phyloP scores from a whole-genome alignment of 345 rosid genomes.

The Gynandropsis gynandra region DNA sequence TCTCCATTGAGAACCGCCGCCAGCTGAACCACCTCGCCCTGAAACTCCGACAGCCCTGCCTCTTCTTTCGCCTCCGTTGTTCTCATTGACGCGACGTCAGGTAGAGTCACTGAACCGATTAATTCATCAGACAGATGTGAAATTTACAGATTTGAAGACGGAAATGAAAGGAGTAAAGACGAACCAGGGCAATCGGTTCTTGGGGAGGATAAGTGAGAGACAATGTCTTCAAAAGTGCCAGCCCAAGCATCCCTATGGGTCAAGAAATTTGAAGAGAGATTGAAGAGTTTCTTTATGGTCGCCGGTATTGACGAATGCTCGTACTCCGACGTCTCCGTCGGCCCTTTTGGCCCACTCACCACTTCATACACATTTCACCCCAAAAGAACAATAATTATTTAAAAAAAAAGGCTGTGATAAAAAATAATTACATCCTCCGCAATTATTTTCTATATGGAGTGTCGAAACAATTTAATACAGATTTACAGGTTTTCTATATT shows the following conservation, averaged over 20 bases:
- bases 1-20: conserved; percentile 94
- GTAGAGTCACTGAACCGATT: conserved; percentile 70
- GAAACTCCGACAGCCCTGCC: conserved; percentile 59
- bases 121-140: too few species aligned
- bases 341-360: conserved; percentile 59
- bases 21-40: conserved; percentile 80
- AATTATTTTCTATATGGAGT: too few species aligned
- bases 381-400: too few species aligned
- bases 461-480: too few species aligned
- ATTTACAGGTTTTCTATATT: too few species aligned
- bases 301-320: conserved; percentile 98
- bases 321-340: conserved; percentile 64
- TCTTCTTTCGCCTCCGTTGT: conserved; percentile 62
- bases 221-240: conserved; percentile 74
- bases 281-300: conserved; percentile 85
- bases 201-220: conserved; percentile 56
- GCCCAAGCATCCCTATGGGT: conserved; percentile 99
- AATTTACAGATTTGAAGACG: too few species aligned
- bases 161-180: neutral
- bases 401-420: too few species aligned
- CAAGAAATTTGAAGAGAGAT: conserved; percentile 73
- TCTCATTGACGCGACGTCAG: conserved; percentile 65
- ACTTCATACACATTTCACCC: too few species aligned
- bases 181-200: conserved; percentile 89
- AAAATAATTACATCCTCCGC: too few species aligned